Conservation (phyloP, 2,329 filamentous ascomycete species). For the Exophiala oligosperma region DNA sequence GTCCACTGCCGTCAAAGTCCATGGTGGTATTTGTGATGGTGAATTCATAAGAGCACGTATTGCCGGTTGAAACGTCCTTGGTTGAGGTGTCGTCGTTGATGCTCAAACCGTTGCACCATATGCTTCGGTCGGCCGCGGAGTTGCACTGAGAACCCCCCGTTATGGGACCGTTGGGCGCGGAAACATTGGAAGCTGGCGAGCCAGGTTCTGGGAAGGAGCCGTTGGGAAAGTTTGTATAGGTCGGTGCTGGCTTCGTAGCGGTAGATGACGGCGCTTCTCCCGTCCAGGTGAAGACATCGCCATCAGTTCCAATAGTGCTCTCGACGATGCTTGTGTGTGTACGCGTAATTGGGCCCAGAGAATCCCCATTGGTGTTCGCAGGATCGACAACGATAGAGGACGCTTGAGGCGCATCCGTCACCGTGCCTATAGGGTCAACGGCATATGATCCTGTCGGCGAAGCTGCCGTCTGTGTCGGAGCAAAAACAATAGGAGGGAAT, state of each 20-base stretch:
- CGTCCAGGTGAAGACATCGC: constrained; percentile 15
- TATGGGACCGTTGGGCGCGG: constrained; percentile 3
- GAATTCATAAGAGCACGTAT: constrained; percentile 22
- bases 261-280: constrained; percentile 5
- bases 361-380: background rate
- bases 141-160: constrained; percentile 9
- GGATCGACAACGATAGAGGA: background rate
- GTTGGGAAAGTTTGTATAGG: constrained; percentile 6
- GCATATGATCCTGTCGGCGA: background rate
- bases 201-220: constrained; percentile 10
- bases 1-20: constrained; percentile 27
- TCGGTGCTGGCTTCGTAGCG: background rate
- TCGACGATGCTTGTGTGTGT: constrained; percentile 2
- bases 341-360: background rate
- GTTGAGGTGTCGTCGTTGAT: constrained; percentile 18
- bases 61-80: constrained; percentile 17
- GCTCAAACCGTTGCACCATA: constrained; percentile 20
- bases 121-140: constrained; percentile 14
- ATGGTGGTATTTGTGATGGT: constrained; percentile 24
- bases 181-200: constrained; percentile 15
- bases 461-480: background rate
- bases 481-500: background rate
- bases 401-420: background rate
- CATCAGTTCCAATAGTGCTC: constrained; percentile 15
- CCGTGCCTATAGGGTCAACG: background rate